These are phyloP conservation scores for Beta vulgaris DNA, from an alignment of 148 eudicot species.

Conservation along the genomic window DNA sequence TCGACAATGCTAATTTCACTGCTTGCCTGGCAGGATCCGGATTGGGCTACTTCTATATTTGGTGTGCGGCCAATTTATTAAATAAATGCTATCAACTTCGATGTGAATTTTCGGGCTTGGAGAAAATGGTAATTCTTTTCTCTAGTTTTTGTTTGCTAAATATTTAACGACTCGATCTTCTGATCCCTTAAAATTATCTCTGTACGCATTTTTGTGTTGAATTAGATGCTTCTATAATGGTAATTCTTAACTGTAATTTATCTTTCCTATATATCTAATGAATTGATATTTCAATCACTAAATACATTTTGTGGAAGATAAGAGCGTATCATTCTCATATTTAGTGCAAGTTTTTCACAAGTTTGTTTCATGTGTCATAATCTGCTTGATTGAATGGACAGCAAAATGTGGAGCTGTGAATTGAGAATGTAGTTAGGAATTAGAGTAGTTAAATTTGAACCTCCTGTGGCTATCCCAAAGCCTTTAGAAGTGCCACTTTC, in stretches of 20 bases:
- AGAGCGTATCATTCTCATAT: not conserved
- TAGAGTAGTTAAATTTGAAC: not conserved
- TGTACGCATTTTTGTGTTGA: too few species aligned
- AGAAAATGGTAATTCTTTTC: not conserved
- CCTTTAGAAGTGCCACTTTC: not conserved
- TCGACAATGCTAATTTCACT: not conserved
- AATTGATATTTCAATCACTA: too few species aligned
- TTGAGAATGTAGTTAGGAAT: not conserved
- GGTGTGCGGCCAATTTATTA: not conserved
- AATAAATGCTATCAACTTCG: not conserved
- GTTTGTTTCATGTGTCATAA: not conserved
- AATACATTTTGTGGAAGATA: not conserved
- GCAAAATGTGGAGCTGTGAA: not conserved
- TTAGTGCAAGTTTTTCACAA: not conserved
- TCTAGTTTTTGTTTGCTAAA: not conserved
- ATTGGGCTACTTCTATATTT: not conserved
- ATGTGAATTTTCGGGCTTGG: conserved; percentile 7
- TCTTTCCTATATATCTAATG: not conserved
- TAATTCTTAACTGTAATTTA: not conserved
- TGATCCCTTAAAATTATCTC: too few species aligned
- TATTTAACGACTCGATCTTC: not conserved
- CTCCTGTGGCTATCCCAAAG: not conserved
- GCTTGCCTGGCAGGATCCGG: conserved; percentile 5
- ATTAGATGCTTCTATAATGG: too few species aligned
- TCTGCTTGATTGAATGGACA: not conserved